phyloP scores from a whole-genome alignment of 768 basidiomycete species.

The Flagelloscypha sp. region DNA sequence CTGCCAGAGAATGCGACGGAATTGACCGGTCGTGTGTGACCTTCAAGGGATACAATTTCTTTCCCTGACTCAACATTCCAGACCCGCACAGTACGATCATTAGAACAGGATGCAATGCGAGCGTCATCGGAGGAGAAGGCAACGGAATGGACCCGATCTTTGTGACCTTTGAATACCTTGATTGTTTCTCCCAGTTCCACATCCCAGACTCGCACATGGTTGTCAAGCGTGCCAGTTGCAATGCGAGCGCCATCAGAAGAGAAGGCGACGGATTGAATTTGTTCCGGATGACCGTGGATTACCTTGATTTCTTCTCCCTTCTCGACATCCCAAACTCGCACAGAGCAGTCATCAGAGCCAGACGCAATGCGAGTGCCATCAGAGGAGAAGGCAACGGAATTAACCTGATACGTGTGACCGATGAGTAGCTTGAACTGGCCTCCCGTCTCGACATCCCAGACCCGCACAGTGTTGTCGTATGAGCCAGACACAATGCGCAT shows the following conservation, averaged over 20 bases:
- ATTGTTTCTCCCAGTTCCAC: constrained; percentile 1
- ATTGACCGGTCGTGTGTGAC: constrained; percentile 8
- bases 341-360: constrained; percentile 6
- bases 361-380: constrained; percentile 9
- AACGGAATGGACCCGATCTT: constrained; percentile 3
- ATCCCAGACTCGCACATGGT: constrained; percentile 8
- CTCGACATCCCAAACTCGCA: constrained; percentile 9
- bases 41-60: constrained; percentile 5
- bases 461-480: constrained; percentile 6
- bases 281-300: background rate
- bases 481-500: constrained; percentile 7
- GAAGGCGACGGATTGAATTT: constrained; percentile 3
- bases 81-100: constrained; percentile 5
- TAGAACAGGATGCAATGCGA: constrained; percentile 7
- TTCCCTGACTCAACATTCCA: constrained; percentile 10
- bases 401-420: background rate
- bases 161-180: background rate
- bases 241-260: constrained; percentile 8
- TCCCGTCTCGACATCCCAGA: constrained; percentile 8
- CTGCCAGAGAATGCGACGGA: constrained; percentile 14
- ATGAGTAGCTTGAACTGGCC: background rate
- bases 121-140: constrained; percentile 9
- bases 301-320: too few species aligned
- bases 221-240: constrained; percentile 6
- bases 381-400: constrained; percentile 7